These are phyloP conservation scores for Balansia obtecta DNA, from an alignment of 2,329 filamentous ascomycete genomes.

Conservation along the genomic window DNA sequence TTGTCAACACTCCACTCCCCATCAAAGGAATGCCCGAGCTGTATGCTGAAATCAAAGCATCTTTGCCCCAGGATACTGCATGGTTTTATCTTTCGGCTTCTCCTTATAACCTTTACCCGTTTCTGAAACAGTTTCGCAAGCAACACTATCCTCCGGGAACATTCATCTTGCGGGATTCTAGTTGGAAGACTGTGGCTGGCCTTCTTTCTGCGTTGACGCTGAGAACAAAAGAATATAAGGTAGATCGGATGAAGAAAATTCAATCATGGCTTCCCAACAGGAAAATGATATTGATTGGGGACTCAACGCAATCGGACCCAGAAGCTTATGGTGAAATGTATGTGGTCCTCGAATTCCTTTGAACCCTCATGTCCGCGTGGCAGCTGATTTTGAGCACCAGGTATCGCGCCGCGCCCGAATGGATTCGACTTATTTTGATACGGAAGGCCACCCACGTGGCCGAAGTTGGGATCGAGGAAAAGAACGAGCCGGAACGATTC, in stretches of 20 bases:
- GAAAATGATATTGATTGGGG: conserved; percentile 74
- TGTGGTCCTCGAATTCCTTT: conserved; percentile 13
- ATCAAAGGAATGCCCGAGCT: conserved; percentile 75
- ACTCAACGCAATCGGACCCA: conserved; percentile 84
- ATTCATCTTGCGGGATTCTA: conserved; percentile 72
- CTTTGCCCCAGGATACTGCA: conserved; percentile 46
- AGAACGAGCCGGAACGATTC: conserved; percentile 65
- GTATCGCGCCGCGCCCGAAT: conserved; percentile 53
- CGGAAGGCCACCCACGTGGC: conserved; percentile 69
- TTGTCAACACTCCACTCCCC: conserved; percentile 60
- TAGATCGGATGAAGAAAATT: conserved; percentile 65
- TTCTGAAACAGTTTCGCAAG: conserved; percentile 63
- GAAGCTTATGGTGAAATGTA: conserved; percentile 79
- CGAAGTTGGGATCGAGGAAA: conserved; percentile 54
- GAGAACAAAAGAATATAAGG: conserved; percentile 78
- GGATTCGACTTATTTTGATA: conserved; percentile 77
- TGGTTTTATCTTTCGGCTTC: conserved; percentile 94
- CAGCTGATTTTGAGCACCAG: conserved; percentile 18
- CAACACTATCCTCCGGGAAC: conserved; percentile 64
- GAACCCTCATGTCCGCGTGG: too few species aligned
- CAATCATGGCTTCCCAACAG: conserved; percentile 65
- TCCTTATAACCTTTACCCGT: conserved; percentile 87
- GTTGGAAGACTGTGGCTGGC: conserved; percentile 73
- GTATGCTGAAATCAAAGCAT: conserved; percentile 51
- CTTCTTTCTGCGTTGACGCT: conserved; percentile 68